A percentile compares a stretch with the other conserved stretches of the same genome.
Conservation (phyloP, 768 basidiomycete genomes). For the Rhodocollybia butyracea region DNA sequence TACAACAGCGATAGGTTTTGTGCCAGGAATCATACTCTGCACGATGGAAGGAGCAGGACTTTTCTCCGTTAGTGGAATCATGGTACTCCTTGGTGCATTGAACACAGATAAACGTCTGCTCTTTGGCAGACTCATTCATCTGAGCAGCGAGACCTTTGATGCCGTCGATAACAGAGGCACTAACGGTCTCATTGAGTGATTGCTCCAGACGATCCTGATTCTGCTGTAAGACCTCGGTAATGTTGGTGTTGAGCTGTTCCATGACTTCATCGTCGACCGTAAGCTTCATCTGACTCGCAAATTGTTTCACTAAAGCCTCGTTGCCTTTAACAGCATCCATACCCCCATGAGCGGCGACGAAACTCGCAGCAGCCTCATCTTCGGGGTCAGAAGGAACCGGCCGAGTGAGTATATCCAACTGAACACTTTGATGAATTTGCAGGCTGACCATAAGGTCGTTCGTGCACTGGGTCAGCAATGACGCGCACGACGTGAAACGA, state of each 20-base stretch:
- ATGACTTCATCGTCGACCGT: slow-evolving; percentile 36
- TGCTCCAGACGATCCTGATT: slow-evolving; percentile 28
- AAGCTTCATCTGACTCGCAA: slow-evolving; percentile 31
- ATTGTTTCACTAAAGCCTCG: slow-evolving; percentile 33
- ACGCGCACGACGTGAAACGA: slow-evolving; percentile 30
- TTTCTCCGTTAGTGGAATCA: slow-evolving; percentile 32
- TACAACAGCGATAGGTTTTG: slow-evolving; percentile 33
- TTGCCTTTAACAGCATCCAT: slow-evolving; percentile 31
- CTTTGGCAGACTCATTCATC: slow-evolving; percentile 29
- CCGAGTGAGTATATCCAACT: slow-evolving; percentile 35
- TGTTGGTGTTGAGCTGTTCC: slow-evolving; percentile 34
- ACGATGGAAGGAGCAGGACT: slow-evolving; percentile 36
- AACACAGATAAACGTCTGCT: slow-evolving; percentile 35
- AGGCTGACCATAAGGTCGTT: slow-evolving; percentile 37
- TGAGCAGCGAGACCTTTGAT: slow-evolving; percentile 32
- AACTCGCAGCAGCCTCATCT: slow-evolving; percentile 31
- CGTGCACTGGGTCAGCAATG: slow-evolving; percentile 30
- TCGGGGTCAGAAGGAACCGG: slow-evolving; percentile 33
- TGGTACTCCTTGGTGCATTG: slow-evolving; percentile 37
- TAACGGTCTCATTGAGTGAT: slow-evolving; percentile 29
- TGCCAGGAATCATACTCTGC: slow-evolving; percentile 32
- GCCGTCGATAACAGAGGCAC: slow-evolving; percentile 31
- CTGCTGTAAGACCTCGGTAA: slow-evolving; percentile 30
- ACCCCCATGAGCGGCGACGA: slow-evolving; percentile 33
- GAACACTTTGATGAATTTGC: slow-evolving; percentile 36